Evolutionary conservation across 2,329 filamentous ascomycete genomes (phyloP), one percentile per base, ranked within the genome.

Genomic region (Golovinomyces cichoracearum): DNA sequence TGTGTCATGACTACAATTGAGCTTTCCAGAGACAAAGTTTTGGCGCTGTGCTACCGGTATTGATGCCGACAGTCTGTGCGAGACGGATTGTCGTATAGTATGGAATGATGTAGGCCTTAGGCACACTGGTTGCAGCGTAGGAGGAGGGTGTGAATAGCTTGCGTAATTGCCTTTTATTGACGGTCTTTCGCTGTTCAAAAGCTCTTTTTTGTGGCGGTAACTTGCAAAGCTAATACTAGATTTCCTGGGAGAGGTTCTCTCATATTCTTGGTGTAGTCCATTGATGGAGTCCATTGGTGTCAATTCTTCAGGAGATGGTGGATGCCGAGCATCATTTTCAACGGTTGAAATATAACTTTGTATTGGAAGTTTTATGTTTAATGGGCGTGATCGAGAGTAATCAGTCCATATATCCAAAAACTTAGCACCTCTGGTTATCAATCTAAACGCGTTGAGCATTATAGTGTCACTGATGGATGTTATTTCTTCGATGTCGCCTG

Each of bases 361-460:
- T 1, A 33, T n/a, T 33, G 31, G 4, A 15, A 15, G 66, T 58
- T 63, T 64, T 62, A 66, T 53, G 68, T 65, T 54, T 53, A 55
- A 51, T 50, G 38, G 66, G 48, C 69, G 66, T 37, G 64, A 60
- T 50, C 66, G 65, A 44, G 68, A 63, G 56, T 78, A 73, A 15
- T 76, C 80, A 33, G 82, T 78, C 66, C 90, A 78, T 1, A 88
- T 71, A 56, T 98, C 90, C 38, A 93, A 70, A 58, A 98, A 95
- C 41, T 80, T 73, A 23, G 94, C 84, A 13, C 83, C 85, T 57
- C 88, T 78, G 45, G 79, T 88, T n/a, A 93, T 82, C 48, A 95
- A 85, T 60, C 82, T 85, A 67, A 93, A 95, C 0, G 86, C 86
- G 62, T 86, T 90, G 48, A 93, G 66, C 22, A 95, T 81, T 74